Evolutionary conservation across 345 rosid genomes (phyloP).

Genomic region (Boechera divaricarpa): DNA sequence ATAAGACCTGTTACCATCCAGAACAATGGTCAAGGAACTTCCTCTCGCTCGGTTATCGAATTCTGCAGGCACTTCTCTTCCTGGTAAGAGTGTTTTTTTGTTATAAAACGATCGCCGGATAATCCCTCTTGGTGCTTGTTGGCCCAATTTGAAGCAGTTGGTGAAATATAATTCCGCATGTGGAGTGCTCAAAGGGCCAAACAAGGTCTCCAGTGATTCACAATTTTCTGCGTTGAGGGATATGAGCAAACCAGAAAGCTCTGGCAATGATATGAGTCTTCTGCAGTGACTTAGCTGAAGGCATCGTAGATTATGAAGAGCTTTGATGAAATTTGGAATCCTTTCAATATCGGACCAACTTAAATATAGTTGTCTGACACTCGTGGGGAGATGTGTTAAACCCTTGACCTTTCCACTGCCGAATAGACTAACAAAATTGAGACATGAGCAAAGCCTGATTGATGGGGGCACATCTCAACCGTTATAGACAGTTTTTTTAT

Average conservation of each 20-base stretch:
- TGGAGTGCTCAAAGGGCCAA: not conserved
- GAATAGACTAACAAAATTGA: too few relatives aligned
- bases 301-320: not conserved
- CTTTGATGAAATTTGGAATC: constrained; percentile 11
- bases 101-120: not conserved
- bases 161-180: rapidly evolving
- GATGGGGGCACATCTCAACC: too few relatives aligned
- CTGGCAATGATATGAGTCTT: constrained; percentile 8
- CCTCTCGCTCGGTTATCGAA: not conserved
- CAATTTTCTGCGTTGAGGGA: rapidly evolving
- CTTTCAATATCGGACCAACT: not conserved
- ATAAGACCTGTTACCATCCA: not conserved
- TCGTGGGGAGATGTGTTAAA: too few relatives aligned
- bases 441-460: too few relatives aligned
- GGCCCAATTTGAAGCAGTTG: not conserved
- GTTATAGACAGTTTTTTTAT: not conserved
- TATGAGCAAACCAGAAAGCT: not conserved
- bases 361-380: not conserved
- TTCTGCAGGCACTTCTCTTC: constrained; percentile 3
- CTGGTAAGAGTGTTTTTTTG: not conserved
- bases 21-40: not conserved
- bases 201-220: not conserved
- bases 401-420: too few relatives aligned
- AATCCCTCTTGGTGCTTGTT: not conserved
- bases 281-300: not conserved